These are phyloP conservation scores for Orbilia quercus DNA, from an alignment of 2,329 filamentous ascomycete genomes.

Conservation along the genomic window DNA sequence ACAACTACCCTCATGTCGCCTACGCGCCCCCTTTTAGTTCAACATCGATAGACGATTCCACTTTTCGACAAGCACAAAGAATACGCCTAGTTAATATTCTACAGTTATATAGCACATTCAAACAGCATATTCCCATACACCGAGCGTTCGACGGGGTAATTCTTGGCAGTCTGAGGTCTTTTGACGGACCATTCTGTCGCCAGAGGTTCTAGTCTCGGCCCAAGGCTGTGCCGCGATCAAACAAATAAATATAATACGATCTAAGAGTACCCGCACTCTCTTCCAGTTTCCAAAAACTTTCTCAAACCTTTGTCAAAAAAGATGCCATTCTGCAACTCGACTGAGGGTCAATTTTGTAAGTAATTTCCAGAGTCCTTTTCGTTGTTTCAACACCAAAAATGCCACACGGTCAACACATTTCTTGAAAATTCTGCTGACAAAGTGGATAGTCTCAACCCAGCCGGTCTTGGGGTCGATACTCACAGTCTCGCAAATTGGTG, in stretches of 20 bases:
- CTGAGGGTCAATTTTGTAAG: slow-evolving; percentile 49
- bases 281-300: slow-evolving; percentile 32
- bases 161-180: slow-evolving; percentile 6
- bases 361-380: slow-evolving; percentile 3
- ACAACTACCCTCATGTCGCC: slow-evolving; percentile 46
- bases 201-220: slow-evolving; percentile 2
- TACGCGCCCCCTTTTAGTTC: slow-evolving; percentile 32
- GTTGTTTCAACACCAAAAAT: slow-evolving; percentile 23
- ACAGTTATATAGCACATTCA: slow-evolving; percentile 26
- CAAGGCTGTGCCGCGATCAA: slow-evolving; percentile 24
- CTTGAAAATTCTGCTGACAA: slow-evolving; percentile 1
- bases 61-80: slow-evolving; percentile 1
- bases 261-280: slow-evolving; percentile 26
- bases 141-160: slow-evolving; percentile 7
- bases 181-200: slow-evolving; percentile 29
- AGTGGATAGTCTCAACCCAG: slow-evolving; percentile 32
- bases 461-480: slow-evolving; percentile 18
- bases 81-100: slow-evolving; percentile 1
- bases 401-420: slow-evolving; percentile 40
- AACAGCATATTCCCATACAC: slow-evolving; percentile 21
- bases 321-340: slow-evolving; percentile 47
- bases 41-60: slow-evolving; percentile 34
- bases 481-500: slow-evolving; percentile 39
- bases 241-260: slow-evolving; percentile 38
- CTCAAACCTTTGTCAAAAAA: slow-evolving; percentile 19